A percentile compares a stretch with the other conserved stretches of the same genome.
Evolutionary conservation across 176 grass and related monocot species (phyloP).

Genomic region (Panicum miliaceum): DNA sequence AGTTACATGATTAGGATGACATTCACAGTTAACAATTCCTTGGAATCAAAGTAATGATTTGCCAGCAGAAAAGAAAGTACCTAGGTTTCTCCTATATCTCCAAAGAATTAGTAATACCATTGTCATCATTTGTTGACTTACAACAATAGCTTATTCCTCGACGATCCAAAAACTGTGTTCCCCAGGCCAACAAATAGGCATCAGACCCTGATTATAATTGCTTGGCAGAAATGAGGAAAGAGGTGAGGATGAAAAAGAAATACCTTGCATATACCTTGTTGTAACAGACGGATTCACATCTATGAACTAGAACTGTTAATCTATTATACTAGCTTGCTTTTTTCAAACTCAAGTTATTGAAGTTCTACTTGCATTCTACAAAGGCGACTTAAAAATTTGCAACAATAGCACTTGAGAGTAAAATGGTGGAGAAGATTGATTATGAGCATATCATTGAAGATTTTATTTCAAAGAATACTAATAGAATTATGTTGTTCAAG

Average conservation of each 20-base stretch:
- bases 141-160: conserved; percentile 89
- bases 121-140: conserved; percentile 65
- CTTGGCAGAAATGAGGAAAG: background rate
- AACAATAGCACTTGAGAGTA: no score
- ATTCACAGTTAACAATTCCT: conserved; percentile 7
- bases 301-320: no score
- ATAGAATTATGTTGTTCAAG: no score
- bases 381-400: no score
- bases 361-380: no score
- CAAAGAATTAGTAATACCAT: conserved; percentile 79
- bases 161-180: conserved; percentile 74
- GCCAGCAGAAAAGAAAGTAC: conserved; percentile 42
- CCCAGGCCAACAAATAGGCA: conserved; percentile 15
- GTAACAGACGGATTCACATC: no score
- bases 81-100: conserved; percentile 83
- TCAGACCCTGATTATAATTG: background rate
- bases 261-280: conserved; percentile 99
- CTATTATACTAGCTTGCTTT: no score
- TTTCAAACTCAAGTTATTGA: no score
- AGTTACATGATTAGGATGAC: background rate
- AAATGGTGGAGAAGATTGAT: no score
- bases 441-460: no score
- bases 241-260: conserved; percentile 36
- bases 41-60: conserved; percentile 15
- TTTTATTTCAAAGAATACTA: no score